Percentiles rank a stretch among this genome's conserved stretches.
phyloP scores from a whole-genome alignment of 2,329 filamentous ascomycete species.

The Leptodontidium sp. region DNA sequence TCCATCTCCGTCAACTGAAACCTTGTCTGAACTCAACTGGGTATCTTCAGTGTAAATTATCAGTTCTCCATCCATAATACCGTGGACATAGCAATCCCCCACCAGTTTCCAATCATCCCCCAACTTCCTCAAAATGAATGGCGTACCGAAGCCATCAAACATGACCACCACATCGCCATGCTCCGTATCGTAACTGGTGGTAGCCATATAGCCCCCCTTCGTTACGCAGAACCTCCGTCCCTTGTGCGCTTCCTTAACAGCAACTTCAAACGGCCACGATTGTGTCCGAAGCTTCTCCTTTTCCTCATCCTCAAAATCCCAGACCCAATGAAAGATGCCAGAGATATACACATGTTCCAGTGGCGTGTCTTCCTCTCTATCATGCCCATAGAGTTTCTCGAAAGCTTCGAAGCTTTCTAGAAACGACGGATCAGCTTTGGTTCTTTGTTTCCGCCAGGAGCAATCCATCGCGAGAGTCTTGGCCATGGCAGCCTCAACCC shows the following conservation, averaged over 20 bases:
- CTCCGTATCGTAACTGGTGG: slow-evolving; percentile 1
- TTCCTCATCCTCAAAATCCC: slow-evolving; percentile 5
- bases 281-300: not conserved
- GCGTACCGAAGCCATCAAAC: slow-evolving; percentile 19
- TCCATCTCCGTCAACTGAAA: not conserved
- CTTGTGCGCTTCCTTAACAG: slow-evolving; percentile 16
- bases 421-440: slow-evolving; percentile 1
- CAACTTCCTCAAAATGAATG: slow-evolving; percentile 13
- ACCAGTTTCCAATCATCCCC: slow-evolving; percentile 8
- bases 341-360: not conserved
- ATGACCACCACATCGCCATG: slow-evolving; percentile 16
- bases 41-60: not conserved
- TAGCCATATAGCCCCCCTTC: not conserved
- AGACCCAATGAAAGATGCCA: slow-evolving; percentile 17
- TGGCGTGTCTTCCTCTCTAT: not conserved
- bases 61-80: slow-evolving; percentile 20
- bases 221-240: slow-evolving; percentile 22
- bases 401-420: slow-evolving; percentile 13
- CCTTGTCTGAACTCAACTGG: not conserved
- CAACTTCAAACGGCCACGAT: slow-evolving; percentile 19
- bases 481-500: not conserved
- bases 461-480: not conserved
- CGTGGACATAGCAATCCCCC: slow-evolving; percentile 16
- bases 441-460: not conserved
- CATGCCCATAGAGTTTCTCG: not conserved